Conservation (phyloP, 1,284 basidiomycete species). For the Trichosporon sp. region DNA sequence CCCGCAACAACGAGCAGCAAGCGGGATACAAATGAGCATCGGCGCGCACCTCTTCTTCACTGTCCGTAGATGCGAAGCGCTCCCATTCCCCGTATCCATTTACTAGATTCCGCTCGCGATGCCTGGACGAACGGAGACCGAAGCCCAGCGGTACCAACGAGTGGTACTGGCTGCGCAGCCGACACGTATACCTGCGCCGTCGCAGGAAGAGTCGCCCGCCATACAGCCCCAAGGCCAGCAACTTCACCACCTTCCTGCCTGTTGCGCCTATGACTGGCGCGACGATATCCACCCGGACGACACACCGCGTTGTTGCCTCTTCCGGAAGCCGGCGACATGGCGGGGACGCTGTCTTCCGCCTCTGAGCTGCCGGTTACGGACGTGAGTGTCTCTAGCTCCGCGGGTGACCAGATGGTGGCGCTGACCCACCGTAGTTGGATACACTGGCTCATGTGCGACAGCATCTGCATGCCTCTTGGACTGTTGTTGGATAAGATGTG, state of each 20-base stretch:
- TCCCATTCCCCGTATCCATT: neutral
- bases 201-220: too few species aligned
- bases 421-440: neutral
- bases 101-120: neutral
- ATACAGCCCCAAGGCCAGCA: neutral
- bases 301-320: neutral
- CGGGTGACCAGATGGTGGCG: neutral
- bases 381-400: neutral
- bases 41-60: too few species aligned
- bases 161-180: neutral
- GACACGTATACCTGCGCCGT: too few species aligned
- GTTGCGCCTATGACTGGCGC: neutral
- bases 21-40: neutral
- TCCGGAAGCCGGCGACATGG: neutral
- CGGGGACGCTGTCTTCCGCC: neutral
- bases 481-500: neutral
- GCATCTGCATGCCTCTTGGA: neutral
- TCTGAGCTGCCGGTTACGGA: neutral
- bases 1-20: neutral
- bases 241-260: neutral
- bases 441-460: neutral
- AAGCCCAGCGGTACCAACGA: slow-evolving; percentile 4
- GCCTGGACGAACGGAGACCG: neutral
- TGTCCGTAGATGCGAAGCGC: too few species aligned
- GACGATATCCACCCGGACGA: neutral